phyloP scores from a whole-genome alignment of 371 early-diverging fungal genomes.

The Mortierella sp. region DNA sequence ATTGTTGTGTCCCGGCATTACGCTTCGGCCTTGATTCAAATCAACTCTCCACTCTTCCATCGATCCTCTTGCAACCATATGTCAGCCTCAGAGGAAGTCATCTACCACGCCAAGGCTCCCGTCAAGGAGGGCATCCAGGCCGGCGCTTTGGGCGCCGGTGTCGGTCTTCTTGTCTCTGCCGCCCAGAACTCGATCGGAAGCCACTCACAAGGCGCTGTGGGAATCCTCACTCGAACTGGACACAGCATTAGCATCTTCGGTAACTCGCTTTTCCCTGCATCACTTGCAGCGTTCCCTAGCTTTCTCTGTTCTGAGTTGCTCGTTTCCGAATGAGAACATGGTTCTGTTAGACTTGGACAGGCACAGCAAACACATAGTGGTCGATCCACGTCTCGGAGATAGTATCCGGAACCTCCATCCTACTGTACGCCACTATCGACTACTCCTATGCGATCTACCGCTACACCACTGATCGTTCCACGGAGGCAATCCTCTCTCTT shows the following conservation, averaged over 20 bases:
- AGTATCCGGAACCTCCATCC: background rate
- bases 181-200: conserved; percentile 77
- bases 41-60: conserved; percentile 8
- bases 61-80: conserved; percentile 14
- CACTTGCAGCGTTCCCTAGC: background rate
- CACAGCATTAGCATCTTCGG: conserved; percentile 79
- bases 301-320: background rate
- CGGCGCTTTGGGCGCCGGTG: conserved; percentile 66
- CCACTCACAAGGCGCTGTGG: conserved; percentile 72
- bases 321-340: no score
- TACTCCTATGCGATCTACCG: no score
- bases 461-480: no score
- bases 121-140: conserved; percentile 66
- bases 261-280: conserved; percentile 48
- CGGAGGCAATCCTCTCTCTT: no score
- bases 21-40: conserved; percentile 2
- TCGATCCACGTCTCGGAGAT: conserved; percentile 9
- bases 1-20: conserved; percentile 9
- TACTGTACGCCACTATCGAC: no score
- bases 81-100: conserved; percentile 42
- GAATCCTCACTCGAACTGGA: conserved; percentile 75
- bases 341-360: no score
- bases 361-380: no score
- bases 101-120: conserved; percentile 62
- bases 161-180: conserved; percentile 77